Base-by-base conservation (phyloP, 148 eudicot species). In the Heliamphora exappendiculata region DNA sequence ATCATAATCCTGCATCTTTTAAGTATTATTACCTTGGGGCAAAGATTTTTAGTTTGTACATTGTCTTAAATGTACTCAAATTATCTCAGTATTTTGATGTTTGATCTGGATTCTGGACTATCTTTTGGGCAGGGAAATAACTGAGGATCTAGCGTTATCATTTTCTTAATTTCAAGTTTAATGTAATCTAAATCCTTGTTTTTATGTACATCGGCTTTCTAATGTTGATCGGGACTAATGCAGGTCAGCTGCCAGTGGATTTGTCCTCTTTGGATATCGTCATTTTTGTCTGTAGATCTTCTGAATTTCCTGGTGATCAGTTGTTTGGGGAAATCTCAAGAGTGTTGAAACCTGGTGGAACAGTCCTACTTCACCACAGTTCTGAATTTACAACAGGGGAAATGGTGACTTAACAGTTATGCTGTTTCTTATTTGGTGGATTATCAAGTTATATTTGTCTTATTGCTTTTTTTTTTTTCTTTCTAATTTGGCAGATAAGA, bases 281-380 rank as follows among this genome's bases (percentile, higher is more conserved):
- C 65, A 37, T 90, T 42, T 80, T 83, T 45, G 69, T 90, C 73
- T 85, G 88, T 62, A 80, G 82, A 69, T 80, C 87, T 24, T 62
- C 75, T 36, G 96, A 85, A n/a, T 91, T 91, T 81, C 96, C 92
- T 6, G 59, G 87, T 75, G 83, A 79, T 20, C 70, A 86, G 29
- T 65, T 89, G 72, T 86, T 90, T 64, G 80, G 72, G 65, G 91
- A 89, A 76, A 72, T 92, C 44, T 87, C 87, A 31, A 87, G 91
- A 85, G 89, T 86, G 39, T 54, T 84, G 75, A 94, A 90, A 85
- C 96, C 98, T 47, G 93, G 83, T 81, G 98, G 98, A 63, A 82
- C 71, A 74, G 68, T 94, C 72, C 78, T 92, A 49, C 69, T 94
- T 70, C 72, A 82, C 34, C 78, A 80, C 75, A 75, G 75, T 44